Evolutionary conservation across 768 basidiomycete genomes (phyloP), one percentile per base, ranked within the genome.

Genomic region (Lentinus brumalis): DNA sequence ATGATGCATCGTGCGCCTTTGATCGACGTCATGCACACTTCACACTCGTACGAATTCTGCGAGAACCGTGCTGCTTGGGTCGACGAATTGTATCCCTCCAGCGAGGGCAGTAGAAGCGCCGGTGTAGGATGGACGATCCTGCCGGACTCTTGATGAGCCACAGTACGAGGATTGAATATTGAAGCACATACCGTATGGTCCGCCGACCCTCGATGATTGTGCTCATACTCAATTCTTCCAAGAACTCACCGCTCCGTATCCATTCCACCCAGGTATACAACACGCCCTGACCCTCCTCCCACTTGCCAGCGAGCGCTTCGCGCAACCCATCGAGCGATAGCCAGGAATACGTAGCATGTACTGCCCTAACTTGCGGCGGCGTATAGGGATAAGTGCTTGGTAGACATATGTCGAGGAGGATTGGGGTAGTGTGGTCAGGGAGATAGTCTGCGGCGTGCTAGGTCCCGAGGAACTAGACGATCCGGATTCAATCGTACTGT

Each of bases 1-100:
- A 83, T 79, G 15, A 94, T 67, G 70, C 93, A 94, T 64, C 84
- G 83, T 14, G 83, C 79, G 46, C 94, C 94, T 70, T 92, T 94
- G 59, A 85, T 75, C 14, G 83, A 81, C 39, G 82, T 81, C 4
- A 96, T 74, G 71, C 94, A 96, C 52, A 96, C 85, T 29, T 86
- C 78, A 69, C 94, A 96, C 30, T 78, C 73, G 72, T 91, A 90
- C 0, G 88, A 85, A 15, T 78, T 81, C 56, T 79, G 76, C 9
- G 85, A 81, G 67, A 96, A 96, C 57, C 78, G 74, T 12, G 76
- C 74, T 29, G 77, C 78, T 67, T 78, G 78, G 12, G 78, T 76
- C 0, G 75, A 77, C 41, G 73, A 68, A 51, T 90, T 83, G 69
- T 85, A 78, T 4, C 78, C 74, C 16, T 72, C 69, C 41, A 92